Evolutionary conservation across 1,139 yeast species (phyloP), one percentile per base, ranked within the genome.

Genomic region (Protomyces gravidus): DNA sequence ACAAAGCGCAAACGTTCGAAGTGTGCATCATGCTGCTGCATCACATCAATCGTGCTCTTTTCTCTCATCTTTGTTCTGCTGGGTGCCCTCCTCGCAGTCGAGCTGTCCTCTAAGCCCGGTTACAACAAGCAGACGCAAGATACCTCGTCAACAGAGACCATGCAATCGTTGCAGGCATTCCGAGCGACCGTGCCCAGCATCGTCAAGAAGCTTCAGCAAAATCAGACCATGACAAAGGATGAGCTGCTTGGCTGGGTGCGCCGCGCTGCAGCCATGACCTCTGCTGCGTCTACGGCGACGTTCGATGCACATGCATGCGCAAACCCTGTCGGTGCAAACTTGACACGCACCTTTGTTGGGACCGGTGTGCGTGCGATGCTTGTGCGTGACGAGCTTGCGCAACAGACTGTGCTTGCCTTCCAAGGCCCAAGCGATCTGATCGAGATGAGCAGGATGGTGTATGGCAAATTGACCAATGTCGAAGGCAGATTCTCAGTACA

Each of bases 301-400:
- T 28, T 23, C 23, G 39, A 39, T n/a, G 50, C 58, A 6, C 32
- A 45, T 27, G 21, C 5, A 9, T 53, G 58, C 30, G 32, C 46
- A 15, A 53, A 28, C 19, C 58, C 58, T 2, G 58, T 47, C 26
- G 46, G 58, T 39, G 39, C 58, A 6, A 53, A 32, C 25, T 19
- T 53, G 39, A 46, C 21, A n/a, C 32, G 46, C 5, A 17, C 51
- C 19, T 23, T 53, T 27, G 25, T 30, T 13, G 28, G 50, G 2
- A 45, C 11, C 21, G 21, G 25, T 15, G 57, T 45, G 7, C 45
- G 39, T 9, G 58, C 45, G 19, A 45, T 21, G 28, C 46, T 53
- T 17, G 58, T 46, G 2, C 33, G 51, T 13, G 58, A 53, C 46
- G 51, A 53, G 3, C 11, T 27, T 11, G 58, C 58, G 1, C 50